A percentile compares a stretch with the other conserved stretches of the same genome.
phyloP scores from a whole-genome alignment of 495 filamentous ascomycete species.

The Friedmanniomyces endolithicus region DNA sequence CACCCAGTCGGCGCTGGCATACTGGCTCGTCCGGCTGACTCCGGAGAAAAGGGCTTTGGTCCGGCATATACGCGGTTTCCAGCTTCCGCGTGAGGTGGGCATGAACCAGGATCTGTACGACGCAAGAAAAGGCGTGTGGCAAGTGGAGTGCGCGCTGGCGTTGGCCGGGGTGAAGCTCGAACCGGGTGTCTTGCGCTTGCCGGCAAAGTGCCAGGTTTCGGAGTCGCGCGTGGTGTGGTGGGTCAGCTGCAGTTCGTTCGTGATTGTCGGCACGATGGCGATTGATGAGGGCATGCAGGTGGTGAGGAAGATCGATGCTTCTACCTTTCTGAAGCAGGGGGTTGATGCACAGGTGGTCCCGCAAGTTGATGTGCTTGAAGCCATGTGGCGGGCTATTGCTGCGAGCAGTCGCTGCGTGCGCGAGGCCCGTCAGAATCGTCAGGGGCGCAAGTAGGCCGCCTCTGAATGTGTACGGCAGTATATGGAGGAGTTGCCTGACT shows the following conservation, averaged over 20 bases:
- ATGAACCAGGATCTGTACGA: background rate
- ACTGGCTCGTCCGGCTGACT: background rate
- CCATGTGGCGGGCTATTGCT: background rate
- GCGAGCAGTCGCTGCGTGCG: background rate
- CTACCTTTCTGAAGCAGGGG: background rate
- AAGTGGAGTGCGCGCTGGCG: background rate
- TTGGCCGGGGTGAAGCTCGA: background rate
- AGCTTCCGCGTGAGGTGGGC: background rate
- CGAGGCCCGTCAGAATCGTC: background rate
- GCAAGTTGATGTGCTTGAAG: background rate
- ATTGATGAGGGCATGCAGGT: background rate
- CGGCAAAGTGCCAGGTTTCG: background rate
- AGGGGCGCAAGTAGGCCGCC: background rate
- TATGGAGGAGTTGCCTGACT: too few species aligned
- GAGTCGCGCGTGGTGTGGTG: background rate
- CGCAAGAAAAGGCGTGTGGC: background rate
- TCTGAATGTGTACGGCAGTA: too few species aligned
- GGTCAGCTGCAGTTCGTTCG: background rate
- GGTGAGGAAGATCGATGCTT: background rate
- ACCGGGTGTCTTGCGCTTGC: background rate
- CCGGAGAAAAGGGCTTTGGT: background rate
- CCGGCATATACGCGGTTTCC: background rate
- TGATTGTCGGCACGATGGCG: background rate
- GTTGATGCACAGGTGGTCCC: background rate
- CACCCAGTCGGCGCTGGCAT: background rate